Evolutionary conservation across 1,139 yeast genomes (phyloP), one percentile per base, ranked within the genome.

Genomic region (Sugiyamaella novakii): DNA sequence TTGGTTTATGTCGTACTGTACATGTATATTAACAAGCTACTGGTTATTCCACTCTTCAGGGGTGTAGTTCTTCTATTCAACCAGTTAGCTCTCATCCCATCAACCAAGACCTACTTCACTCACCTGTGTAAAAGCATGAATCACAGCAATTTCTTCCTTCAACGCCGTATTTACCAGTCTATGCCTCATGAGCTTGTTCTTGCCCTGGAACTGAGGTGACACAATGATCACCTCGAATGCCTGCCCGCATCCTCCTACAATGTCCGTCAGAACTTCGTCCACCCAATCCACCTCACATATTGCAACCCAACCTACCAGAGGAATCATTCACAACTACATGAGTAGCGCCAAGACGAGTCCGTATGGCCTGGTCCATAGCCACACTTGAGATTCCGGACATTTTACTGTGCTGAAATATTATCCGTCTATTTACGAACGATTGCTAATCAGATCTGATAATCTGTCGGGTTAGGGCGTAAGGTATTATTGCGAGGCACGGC

Each of bases 51-150:
- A 56, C 30, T 55, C 56, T 14, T 51, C 54, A 3, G 60, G 56
- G n/a, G 57, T 54, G 21, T 45, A 55, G 7, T 35, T 47, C 43
- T 52, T 54, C 54, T 54, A 12, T 11, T 21, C 35, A 14, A 25
- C n/a, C n/a, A n/a, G n/a, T n/a, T n/a, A n/a, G n/a, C n/a, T n/a
- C n/a, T n/a, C n/a, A n/a, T n/a, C n/a, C n/a, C n/a, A n/a, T n/a
- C n/a, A n/a, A n/a, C n/a, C n/a, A n/a, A n/a, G n/a, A n/a, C n/a
- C n/a, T n/a, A n/a, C n/a, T n/a, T n/a, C 82, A 17, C 88, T 84
- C 69, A 87, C 89, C 62, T 92, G 97, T 0, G 97, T 88, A 66
- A 92, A 94, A 0, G 98, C 98, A 69, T 92, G 98, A 38, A 92
- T 89, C 4, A 76, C 71, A 0, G 87, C 84, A 38, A 92, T 87